Evolutionary conservation across 805 yeast species (phyloP).

Genomic region (Komagataella phaffii): DNA sequence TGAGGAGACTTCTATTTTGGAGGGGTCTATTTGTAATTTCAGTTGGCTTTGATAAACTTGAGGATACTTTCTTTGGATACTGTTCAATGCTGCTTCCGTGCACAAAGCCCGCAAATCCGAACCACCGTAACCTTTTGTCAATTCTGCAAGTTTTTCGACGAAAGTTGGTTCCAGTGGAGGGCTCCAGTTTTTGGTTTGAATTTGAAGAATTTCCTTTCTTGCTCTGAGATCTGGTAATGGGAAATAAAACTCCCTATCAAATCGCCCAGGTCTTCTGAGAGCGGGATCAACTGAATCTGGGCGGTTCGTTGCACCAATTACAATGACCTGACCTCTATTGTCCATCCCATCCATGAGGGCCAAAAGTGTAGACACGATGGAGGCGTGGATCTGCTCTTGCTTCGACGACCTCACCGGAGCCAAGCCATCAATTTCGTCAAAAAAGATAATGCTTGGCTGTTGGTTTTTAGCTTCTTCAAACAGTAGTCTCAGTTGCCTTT

Average conservation of each 20-base stretch:
- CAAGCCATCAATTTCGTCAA: constrained; percentile 95
- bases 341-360: constrained; percentile 99
- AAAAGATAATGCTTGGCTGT: constrained; percentile 92
- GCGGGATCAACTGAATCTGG: constrained; percentile 99
- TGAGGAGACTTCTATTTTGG: constrained; percentile 57
- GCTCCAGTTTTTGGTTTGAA: constrained; percentile 84
- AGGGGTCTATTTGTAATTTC: constrained; percentile 62
- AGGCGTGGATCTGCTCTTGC: constrained; percentile 97
- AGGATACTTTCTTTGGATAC: constrained; percentile 87
- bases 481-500: constrained; percentile 76
- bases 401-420: constrained; percentile 97
- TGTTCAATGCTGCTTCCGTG: constrained; percentile 87
- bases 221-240: constrained; percentile 81
- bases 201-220: constrained; percentile 62
- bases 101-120: constrained; percentile 91
- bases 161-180: constrained; percentile 54
- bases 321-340: constrained; percentile 94
- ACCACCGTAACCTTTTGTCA: constrained; percentile 96
- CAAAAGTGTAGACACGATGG: constrained; percentile 86
- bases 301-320: constrained; percentile 94
- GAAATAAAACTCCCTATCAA: constrained; percentile 93
- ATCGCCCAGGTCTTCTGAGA: constrained; percentile 89
- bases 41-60: constrained; percentile 74
- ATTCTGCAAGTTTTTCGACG: constrained; percentile 50
- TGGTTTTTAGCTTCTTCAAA: constrained; percentile 94